A percentile compares a stretch with the other conserved stretches of the same genome.
Conservation (phyloP, 306 rosid genomes). For the Cucurbita argyrosperma region DNA sequence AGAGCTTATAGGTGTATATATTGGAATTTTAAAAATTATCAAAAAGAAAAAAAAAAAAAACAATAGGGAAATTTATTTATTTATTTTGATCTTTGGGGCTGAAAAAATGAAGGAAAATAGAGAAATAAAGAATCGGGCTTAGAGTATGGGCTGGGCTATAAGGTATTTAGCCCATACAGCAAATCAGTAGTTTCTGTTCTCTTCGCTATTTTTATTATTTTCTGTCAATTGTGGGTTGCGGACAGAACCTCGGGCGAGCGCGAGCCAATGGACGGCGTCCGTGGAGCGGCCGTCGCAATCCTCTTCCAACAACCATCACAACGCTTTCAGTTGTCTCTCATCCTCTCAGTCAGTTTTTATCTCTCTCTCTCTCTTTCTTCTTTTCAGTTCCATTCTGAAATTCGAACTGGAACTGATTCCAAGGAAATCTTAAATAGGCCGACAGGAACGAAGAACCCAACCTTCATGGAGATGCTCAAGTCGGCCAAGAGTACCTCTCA, state of each 20-base stretch:
- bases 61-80: too few species aligned
- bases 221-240: not conserved
- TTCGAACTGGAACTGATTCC: not conserved
- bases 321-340: constrained; percentile 54
- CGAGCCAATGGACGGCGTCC: constrained; percentile 50
- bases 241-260: constrained; percentile 33
- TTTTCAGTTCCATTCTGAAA: not conserved
- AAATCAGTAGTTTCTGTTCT: not conserved
- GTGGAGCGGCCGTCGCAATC: constrained; percentile 62
- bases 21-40: not conserved
- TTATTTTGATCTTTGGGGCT: too few species aligned
- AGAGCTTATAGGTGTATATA: not conserved
- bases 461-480: constrained; percentile 80
- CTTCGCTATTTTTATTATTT: not conserved
- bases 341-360: constrained; percentile 53
- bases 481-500: constrained; percentile 43
- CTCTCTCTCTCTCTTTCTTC: not conserved
- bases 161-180: not conserved
- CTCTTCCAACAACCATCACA: constrained; percentile 48
- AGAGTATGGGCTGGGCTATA: not conserved
- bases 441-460: constrained; percentile 57
- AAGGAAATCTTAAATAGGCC: constrained; percentile 27
- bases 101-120: not conserved
- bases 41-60: not conserved
- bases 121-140: not conserved